These are phyloP conservation scores for Immersiporthe knoxdaviesiana DNA, from an alignment of 2,329 filamentous ascomycete species.

Conservation along the genomic window DNA sequence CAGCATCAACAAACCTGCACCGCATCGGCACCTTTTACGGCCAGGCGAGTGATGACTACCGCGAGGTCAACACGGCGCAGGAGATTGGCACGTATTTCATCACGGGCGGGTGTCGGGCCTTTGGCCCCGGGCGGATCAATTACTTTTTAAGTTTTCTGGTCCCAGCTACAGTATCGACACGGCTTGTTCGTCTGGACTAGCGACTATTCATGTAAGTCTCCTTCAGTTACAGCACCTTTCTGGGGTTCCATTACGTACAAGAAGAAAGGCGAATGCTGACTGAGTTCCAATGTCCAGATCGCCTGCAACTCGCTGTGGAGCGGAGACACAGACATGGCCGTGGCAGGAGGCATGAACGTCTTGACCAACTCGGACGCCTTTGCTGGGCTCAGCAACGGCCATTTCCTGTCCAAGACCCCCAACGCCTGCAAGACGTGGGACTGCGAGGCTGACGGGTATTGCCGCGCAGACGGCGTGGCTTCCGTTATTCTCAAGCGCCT, in stretches of 20 bases:
- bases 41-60: slow-evolving; percentile 76
- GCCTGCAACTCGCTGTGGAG: slow-evolving; percentile 62
- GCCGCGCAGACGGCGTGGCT: slow-evolving; percentile 49
- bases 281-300: slow-evolving; percentile 9
- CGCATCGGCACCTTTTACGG: slow-evolving; percentile 74
- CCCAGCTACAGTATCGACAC: slow-evolving; percentile 45
- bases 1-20: slow-evolving; percentile 54
- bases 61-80: slow-evolving; percentile 73
- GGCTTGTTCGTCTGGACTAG: slow-evolving; percentile 43
- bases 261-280: too few species aligned
- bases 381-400: slow-evolving; percentile 62
- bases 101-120: slow-evolving; percentile 53
- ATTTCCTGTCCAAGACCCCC: slow-evolving; percentile 56
- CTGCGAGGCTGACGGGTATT: slow-evolving; percentile 47
- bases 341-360: slow-evolving; percentile 64
- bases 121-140: slow-evolving; percentile 53
- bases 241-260: too few species aligned
- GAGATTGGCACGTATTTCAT: slow-evolving; percentile 61
- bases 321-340: slow-evolving; percentile 65
- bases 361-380: slow-evolving; percentile 67
- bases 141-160: slow-evolving; percentile 45
- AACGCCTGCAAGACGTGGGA: slow-evolving; percentile 40
- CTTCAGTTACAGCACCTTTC: too few species aligned
- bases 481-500: slow-evolving; percentile 51
- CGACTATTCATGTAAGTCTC: slow-evolving; percentile 4